These are phyloP conservation scores for Sarocladiaceae sp. DNA, from an alignment of 2,329 filamentous ascomycete genomes.

Conservation along the genomic window DNA sequence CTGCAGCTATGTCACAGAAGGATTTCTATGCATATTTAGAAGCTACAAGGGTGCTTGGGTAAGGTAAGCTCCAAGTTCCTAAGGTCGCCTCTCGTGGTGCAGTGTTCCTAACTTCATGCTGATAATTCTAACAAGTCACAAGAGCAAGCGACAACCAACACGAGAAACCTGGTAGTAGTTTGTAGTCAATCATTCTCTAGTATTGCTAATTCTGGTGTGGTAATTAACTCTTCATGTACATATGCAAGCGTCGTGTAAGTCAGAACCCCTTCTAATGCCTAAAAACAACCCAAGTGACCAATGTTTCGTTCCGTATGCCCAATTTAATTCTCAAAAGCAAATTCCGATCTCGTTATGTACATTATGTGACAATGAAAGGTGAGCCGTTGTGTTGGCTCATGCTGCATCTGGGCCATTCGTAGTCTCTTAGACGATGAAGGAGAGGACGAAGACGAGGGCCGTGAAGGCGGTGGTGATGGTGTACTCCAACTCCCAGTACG, in stretches of 20 bases:
- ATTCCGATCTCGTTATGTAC: background rate
- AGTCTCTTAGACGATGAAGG: slow-evolving; percentile 24
- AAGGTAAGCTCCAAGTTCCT: background rate
- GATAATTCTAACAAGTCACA: no score
- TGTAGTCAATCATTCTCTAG: no score
- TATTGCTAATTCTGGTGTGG: background rate
- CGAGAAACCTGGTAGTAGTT: no score
- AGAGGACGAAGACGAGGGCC: slow-evolving; percentile 41
- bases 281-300: background rate
- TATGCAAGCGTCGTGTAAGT: background rate
- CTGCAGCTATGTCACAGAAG: no score
- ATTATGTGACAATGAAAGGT: background rate
- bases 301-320: background rate
- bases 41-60: background rate
- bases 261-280: background rate
- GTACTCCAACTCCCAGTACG: slow-evolving; percentile 54
- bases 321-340: no score
- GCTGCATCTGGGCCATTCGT: no score
- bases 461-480: slow-evolving; percentile 47
- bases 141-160: no score
- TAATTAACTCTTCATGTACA: background rate
- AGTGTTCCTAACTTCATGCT: no score
- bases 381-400: background rate
- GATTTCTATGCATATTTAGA: no score
- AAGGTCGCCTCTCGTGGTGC: no score